Evolutionary conservation across 2,329 filamentous ascomycete genomes (phyloP).

Genomic region (Huntiella moniliformis): DNA sequence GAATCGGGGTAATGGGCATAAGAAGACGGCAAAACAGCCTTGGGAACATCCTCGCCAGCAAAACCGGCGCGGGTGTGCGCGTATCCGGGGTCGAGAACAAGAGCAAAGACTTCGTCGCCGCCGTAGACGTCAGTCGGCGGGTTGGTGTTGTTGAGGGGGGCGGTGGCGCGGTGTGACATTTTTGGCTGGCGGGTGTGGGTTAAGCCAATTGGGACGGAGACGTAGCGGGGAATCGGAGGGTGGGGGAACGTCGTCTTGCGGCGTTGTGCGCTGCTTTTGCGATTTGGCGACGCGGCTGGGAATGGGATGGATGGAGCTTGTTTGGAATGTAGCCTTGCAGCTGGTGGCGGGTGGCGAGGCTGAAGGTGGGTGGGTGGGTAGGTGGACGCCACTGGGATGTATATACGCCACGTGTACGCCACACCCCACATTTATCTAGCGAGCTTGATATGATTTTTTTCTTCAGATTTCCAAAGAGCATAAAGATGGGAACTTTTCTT

Average conservation of each 20-base stretch:
- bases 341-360: background rate
- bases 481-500: too few species aligned
- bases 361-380: background rate
- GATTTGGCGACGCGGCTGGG: background rate
- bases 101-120: slow-evolving; percentile 86
- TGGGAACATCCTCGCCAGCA: slow-evolving; percentile 91
- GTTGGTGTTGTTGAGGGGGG: slow-evolving; percentile 7
- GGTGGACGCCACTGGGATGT: too few species aligned
- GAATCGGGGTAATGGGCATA: slow-evolving; percentile 44
- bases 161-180: slow-evolving; percentile 32
- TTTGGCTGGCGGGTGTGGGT: background rate
- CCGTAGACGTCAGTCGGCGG: slow-evolving; percentile 42
- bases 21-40: slow-evolving; percentile 77
- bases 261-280: too few species aligned
- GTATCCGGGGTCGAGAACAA: slow-evolving; percentile 90
- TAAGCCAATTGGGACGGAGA: background rate
- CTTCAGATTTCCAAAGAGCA: too few species aligned
- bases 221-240: background rate
- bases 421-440: too few species aligned
- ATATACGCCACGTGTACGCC: too few species aligned
- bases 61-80: slow-evolving; percentile 84
- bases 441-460: too few species aligned
- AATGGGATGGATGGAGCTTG: background rate
- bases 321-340: background rate
- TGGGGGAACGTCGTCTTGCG: background rate